Conservation (phyloP, 306 rosid species). For the Neltuma alba region DNA sequence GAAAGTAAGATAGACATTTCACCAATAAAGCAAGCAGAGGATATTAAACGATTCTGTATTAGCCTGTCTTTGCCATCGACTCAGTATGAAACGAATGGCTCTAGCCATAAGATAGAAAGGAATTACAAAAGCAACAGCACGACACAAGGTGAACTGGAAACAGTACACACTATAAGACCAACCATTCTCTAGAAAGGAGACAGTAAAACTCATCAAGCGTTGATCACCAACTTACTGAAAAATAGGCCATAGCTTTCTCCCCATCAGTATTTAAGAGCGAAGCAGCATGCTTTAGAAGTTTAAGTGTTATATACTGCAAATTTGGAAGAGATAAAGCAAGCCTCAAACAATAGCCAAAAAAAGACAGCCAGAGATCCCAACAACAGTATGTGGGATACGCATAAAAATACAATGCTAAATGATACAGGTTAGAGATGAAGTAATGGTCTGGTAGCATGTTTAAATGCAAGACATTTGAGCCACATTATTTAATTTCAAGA, state of each 20-base stretch:
- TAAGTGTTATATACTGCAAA: constrained; percentile 64
- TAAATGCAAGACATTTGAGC: constrained; percentile 9
- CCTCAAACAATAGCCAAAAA: background rate
- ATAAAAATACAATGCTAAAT: background rate
- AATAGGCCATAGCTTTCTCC: constrained; percentile 33
- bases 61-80: constrained; percentile 68
- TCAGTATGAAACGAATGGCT: constrained; percentile 62
- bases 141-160: constrained; percentile 61
- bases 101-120: constrained; percentile 65
- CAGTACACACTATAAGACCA: constrained; percentile 6
- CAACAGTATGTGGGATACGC: background rate
- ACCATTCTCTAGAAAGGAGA: background rate
- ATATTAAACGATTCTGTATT: background rate
- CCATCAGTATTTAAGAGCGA: constrained; percentile 42
- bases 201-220: background rate
- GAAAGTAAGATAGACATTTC: constrained; percentile 5
- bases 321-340: background rate
- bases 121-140: constrained; percentile 66
- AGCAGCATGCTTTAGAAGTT: constrained; percentile 58
- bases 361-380: background rate
- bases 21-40: constrained; percentile 31
- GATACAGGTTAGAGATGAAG: background rate
- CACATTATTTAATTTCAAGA: constrained; percentile 18
- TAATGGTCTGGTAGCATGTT: background rate
- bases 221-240: constrained; percentile 53